phyloP scores from a whole-genome alignment of 371 early-diverging fungal species.

The Actinomortierella ambigua region DNA sequence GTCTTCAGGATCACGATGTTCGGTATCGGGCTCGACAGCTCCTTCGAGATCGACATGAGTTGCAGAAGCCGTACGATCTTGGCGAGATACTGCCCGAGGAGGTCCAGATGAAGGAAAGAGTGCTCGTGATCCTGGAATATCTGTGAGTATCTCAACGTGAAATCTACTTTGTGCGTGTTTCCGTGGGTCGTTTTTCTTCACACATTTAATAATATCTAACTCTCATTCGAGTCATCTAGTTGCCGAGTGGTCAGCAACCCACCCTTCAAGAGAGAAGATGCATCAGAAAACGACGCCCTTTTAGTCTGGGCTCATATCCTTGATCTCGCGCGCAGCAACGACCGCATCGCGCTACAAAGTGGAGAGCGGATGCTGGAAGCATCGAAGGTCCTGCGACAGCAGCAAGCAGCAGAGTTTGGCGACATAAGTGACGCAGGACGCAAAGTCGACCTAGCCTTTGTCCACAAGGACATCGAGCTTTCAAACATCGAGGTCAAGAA shows the following conservation, averaged over 20 bases:
- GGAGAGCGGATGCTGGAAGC: neutral
- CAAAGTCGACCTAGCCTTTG: neutral
- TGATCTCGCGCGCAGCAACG: too few species aligned
- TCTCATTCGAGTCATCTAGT: too few species aligned
- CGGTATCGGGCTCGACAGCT: too few species aligned
- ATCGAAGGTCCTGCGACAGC: neutral
- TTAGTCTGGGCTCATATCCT: too few species aligned
- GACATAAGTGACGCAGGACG: neutral
- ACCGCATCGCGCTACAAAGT: neutral
- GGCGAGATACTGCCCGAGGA: slow-evolving; percentile 2
- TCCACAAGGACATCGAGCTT: neutral
- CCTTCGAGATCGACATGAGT: slow-evolving; percentile 3
- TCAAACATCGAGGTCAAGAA: neutral
- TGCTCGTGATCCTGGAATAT: slow-evolving; percentile 6
- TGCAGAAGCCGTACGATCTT: too few species aligned
- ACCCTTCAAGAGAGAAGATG: too few species aligned
- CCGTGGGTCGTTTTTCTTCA: too few species aligned
- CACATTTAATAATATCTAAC: slow-evolving; percentile 8
- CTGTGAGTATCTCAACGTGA: slow-evolving; percentile 1
- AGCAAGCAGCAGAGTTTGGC: neutral
- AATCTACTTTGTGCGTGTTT: too few species aligned
- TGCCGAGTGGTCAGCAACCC: too few species aligned
- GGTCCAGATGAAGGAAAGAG: neutral
- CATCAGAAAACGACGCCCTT: too few species aligned
- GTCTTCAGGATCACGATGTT: too few species aligned